These are phyloP conservation scores for Xerocomus minutiporus DNA, from an alignment of 1,284 basidiomycete genomes.

Conservation along the genomic window DNA sequence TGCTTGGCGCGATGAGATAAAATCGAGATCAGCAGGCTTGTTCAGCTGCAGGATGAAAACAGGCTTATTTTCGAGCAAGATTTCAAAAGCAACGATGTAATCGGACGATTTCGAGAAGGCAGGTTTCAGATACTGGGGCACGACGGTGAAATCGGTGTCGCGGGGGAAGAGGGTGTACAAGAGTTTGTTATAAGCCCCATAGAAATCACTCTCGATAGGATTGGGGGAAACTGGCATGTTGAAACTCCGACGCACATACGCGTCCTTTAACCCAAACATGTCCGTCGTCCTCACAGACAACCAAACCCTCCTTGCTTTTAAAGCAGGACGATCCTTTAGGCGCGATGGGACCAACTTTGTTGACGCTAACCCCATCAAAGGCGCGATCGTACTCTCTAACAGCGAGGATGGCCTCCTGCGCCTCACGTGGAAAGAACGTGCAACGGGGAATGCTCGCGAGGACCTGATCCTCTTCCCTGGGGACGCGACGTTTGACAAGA, in stretches of 20 bases:
- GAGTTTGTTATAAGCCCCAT: too few relatives aligned
- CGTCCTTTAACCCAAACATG: slow-evolving; percentile 17
- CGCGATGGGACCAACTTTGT: slow-evolving; percentile 62
- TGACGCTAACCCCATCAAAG: slow-evolving; percentile 64
- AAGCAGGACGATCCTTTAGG: slow-evolving; percentile 72
- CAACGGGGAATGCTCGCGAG: slow-evolving; percentile 57
- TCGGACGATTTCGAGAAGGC: too few relatives aligned
- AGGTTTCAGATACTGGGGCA: too few relatives aligned
- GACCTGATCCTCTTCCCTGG: slow-evolving; percentile 76
- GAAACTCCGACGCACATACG: slow-evolving; percentile 22
- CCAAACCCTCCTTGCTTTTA: slow-evolving; percentile 63
- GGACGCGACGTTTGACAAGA: slow-evolving; percentile 72
- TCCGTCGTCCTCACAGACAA: slow-evolving; percentile 28
- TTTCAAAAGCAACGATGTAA: too few relatives aligned
- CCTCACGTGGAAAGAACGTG: slow-evolving; percentile 72
- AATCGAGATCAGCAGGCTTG: too few relatives aligned
- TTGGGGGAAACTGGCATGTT: neutral
- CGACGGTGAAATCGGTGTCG: too few relatives aligned
- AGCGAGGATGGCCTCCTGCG: slow-evolving; percentile 72
- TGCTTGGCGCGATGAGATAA: too few relatives aligned
- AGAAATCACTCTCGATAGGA: too few relatives aligned
- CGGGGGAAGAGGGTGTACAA: too few relatives aligned
- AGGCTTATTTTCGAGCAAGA: too few relatives aligned
- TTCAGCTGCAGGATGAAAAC: too few relatives aligned
- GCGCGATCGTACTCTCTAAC: slow-evolving; percentile 60